These are phyloP conservation scores for Populus davidiana DNA, from an alignment of 345 rosid species.

Conservation along the genomic window DNA sequence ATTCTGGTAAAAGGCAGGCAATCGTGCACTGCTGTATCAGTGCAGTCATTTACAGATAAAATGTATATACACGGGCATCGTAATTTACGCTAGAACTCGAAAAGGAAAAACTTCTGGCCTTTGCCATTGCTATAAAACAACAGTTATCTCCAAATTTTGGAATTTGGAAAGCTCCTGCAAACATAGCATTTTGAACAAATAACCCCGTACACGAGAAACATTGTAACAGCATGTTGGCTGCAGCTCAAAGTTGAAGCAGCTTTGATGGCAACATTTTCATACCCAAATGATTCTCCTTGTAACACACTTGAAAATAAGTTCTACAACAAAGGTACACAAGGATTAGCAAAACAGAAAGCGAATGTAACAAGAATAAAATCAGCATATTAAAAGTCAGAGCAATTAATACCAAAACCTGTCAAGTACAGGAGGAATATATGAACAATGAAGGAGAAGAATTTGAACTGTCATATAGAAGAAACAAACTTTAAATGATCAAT, in stretches of 20 bases:
- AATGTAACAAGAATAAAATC: neutral
- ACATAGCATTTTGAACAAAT: neutral
- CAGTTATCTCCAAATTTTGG: conserved; percentile 10
- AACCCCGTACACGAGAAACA: neutral
- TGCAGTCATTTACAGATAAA: conserved; percentile 16
- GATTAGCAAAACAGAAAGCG: neutral
- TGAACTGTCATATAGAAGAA: neutral
- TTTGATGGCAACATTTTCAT: conserved; percentile 13
- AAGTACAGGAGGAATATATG: neutral
- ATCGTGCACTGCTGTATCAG: neutral
- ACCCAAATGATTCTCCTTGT: conserved; percentile 9
- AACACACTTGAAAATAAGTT: conserved; percentile 10
- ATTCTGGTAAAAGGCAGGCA: neutral
- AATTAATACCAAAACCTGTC: neutral
- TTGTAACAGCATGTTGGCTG: neutral
- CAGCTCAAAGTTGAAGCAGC: neutral
- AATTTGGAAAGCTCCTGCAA: conserved; percentile 4
- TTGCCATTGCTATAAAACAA: conserved; percentile 1
- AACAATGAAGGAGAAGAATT: neutral
- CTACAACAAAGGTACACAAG: conserved; percentile 23
- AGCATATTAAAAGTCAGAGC: neutral
- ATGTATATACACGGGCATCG: conserved; percentile 13
- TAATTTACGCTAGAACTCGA: conserved; percentile 3
- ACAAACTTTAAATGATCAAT: neutral
- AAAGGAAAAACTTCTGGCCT: neutral